A percentile compares a stretch with the other conserved stretches of the same genome.
Evolutionary conservation across 345 rosid genomes (phyloP).

Genomic region (Xanthoceras sorbifolium): DNA sequence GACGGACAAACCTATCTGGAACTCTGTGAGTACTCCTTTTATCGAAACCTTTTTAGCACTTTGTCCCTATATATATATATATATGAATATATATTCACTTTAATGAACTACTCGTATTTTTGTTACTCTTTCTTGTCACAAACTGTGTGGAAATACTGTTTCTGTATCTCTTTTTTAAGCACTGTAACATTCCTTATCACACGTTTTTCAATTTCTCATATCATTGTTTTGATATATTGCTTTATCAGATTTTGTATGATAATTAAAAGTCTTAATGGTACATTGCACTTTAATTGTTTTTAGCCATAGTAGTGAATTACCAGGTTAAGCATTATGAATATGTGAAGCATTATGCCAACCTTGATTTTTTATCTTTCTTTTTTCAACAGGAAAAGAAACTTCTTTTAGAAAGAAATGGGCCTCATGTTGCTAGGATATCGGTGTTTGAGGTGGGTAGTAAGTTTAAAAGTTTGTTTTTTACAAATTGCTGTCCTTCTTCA

Average conservation of each 20-base stretch:
- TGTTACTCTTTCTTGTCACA: not conserved
- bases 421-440: slow-evolving; percentile 80
- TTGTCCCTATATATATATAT: too few relatives aligned
- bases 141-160: not conserved
- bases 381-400: slow-evolving; percentile 85
- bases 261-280: not conserved
- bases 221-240: not conserved
- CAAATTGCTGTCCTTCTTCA: not conserved
- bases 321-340: not conserved
- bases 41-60: not conserved
- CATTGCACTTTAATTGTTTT: not conserved
- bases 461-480: not conserved
- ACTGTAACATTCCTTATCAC: not conserved
- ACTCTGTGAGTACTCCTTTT: slow-evolving; percentile 62
- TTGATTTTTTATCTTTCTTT: slow-evolving; percentile 11
- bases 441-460: slow-evolving; percentile 67
- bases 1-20: slow-evolving; percentile 84
- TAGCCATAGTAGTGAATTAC: too few relatives aligned
- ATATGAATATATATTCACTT: too few relatives aligned
- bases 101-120: too few relatives aligned
- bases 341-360: slow-evolving; percentile 13
- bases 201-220: not conserved
- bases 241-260: not conserved
- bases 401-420: slow-evolving; percentile 80
- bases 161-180: not conserved